phyloP scores from a whole-genome alignment of 106 monocot genomes.

The Acorus calamus region DNA sequence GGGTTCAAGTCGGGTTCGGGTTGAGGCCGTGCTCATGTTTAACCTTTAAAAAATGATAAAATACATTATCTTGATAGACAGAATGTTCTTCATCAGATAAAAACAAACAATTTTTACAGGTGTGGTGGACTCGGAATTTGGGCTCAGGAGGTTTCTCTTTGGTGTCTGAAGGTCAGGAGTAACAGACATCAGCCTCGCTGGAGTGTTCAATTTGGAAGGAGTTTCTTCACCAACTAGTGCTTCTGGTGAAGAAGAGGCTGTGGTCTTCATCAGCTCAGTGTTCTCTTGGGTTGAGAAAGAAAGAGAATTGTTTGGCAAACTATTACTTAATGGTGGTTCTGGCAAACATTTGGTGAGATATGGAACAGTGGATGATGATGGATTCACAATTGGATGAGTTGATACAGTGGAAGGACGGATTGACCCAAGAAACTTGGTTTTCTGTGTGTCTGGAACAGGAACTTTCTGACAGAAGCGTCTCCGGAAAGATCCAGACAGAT shows the following conservation, averaged over 20 bases:
- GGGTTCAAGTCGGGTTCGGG: no score
- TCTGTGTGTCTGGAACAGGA: conserved; percentile 9
- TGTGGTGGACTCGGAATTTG: conserved; percentile 15
- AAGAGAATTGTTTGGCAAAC: conserved; percentile 3
- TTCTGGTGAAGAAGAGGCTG: conserved; percentile 4
- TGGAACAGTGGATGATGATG: not conserved
- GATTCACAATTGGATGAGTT: not conserved
- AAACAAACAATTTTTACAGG: conserved; percentile 16
- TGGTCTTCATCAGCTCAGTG: not conserved
- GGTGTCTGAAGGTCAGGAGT: conserved; percentile 63
- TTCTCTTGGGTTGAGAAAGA: not conserved
- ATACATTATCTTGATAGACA: no score
- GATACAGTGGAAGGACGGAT: not conserved
- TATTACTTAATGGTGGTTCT: conserved; percentile 9
- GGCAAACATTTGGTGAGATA: conserved; percentile 7
- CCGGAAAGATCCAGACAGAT: conserved; percentile 39
- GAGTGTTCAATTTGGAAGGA: conserved; percentile 41
- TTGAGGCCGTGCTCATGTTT: no score
- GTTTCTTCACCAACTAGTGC: conserved; percentile 20
- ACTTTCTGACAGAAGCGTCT: conserved; percentile 34
- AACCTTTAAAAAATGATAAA: no score
- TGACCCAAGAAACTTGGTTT: conserved; percentile 4
- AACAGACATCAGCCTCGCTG: conserved; percentile 32
- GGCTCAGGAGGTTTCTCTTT: conserved; percentile 19
- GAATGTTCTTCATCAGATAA: no score